Percentiles rank a stretch among this genome's conserved stretches.
Conservation (phyloP, 106 monocot species). For the Apostasia shenzhenica region DNA sequence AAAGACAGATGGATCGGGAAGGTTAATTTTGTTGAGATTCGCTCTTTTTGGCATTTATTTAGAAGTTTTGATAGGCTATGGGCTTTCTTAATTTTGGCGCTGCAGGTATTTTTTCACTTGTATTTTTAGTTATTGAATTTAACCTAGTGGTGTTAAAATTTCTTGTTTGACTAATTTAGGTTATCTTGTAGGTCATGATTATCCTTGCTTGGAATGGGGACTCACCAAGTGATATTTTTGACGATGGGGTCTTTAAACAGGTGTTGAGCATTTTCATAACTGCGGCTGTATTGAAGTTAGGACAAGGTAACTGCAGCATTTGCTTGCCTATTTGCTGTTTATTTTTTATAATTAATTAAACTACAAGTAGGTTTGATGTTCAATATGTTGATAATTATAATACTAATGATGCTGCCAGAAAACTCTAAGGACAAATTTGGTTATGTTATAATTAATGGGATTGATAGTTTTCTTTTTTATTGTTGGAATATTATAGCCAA, state of each 20-base stretch:
- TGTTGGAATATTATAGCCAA: too few relatives aligned
- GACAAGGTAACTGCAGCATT: slow-evolving; percentile 47
- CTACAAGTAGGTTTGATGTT: too few relatives aligned
- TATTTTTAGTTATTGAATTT: too few relatives aligned
- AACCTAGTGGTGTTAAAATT: too few relatives aligned
- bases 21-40: slow-evolving; percentile 94
- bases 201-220: slow-evolving; percentile 95
- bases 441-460: too few relatives aligned
- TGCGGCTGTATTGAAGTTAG: slow-evolving; percentile 76
- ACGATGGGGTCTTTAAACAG: slow-evolving; percentile 64
- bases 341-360: too few relatives aligned
- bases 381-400: too few relatives aligned
- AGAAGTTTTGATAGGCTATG: slow-evolving; percentile 98
- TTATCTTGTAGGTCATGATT: slow-evolving; percentile 74
- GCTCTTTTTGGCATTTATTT: slow-evolving; percentile 97
- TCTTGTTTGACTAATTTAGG: background rate
- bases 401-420: too few relatives aligned
- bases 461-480: too few relatives aligned
- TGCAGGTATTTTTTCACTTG: slow-evolving; percentile 55
- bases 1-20: slow-evolving; percentile 70
- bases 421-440: too few relatives aligned
- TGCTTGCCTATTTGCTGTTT: background rate
- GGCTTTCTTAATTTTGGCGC: slow-evolving; percentile 75
- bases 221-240: slow-evolving; percentile 65
- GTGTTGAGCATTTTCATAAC: slow-evolving; percentile 94